Conservation (phyloP, 208 protist species). For the Naegleria lovaniensis region DNA sequence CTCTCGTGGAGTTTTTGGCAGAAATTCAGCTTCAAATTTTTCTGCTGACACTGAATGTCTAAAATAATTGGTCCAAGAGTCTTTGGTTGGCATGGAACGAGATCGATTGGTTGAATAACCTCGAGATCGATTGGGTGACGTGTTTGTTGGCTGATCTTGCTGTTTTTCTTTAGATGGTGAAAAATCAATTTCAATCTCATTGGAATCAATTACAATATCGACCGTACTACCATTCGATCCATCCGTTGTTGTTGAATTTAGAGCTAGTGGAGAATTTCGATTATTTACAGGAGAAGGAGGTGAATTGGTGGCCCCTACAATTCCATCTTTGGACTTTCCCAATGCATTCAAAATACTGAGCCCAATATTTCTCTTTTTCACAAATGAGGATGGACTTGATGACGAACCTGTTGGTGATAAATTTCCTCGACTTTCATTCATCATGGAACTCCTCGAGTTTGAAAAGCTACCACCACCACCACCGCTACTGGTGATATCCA, state of each 20-base stretch:
- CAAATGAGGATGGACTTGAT: background rate
- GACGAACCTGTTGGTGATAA: too few species aligned
- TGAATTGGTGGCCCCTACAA: background rate
- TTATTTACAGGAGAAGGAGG: background rate
- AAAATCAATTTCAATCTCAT: background rate
- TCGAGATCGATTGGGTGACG: background rate
- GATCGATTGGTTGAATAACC: background rate
- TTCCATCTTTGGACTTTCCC: background rate
- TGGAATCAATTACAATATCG: background rate
- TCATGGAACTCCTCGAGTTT: background rate
- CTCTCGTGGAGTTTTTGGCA: background rate
- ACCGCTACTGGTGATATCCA: background rate
- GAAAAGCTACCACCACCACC: background rate
- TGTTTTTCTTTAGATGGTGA: too few species aligned
- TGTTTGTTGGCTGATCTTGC: too few species aligned
- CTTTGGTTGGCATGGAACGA: background rate
- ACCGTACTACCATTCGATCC: background rate
- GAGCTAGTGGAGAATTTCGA: background rate
- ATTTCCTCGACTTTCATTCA: background rate
- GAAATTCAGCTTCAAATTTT: background rate
- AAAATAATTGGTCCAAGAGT: background rate
- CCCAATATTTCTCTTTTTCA: background rate
- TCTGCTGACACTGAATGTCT: background rate
- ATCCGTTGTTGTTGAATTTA: background rate
- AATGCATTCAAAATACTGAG: background rate